phyloP scores from a whole-genome alignment of 2,329 filamentous ascomycete species.

The Hypomyces rosellus region DNA sequence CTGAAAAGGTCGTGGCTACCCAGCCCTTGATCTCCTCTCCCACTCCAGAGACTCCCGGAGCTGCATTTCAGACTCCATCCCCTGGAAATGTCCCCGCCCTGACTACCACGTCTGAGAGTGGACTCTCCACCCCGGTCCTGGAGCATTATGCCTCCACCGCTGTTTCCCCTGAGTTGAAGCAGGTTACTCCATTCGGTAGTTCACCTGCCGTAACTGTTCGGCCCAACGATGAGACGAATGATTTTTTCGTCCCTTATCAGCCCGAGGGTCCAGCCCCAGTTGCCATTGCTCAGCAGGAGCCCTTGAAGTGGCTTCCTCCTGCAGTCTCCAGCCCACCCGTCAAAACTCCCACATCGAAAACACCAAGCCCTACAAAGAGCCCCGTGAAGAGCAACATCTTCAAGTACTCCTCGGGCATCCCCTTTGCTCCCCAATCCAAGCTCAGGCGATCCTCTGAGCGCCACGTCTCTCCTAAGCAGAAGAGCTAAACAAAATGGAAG shows the following conservation, averaged over 20 bases:
- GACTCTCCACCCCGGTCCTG: constrained; percentile 19
- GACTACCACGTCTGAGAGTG: constrained; percentile 19
- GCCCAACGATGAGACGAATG: constrained; percentile 19
- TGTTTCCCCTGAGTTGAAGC: constrained; percentile 17
- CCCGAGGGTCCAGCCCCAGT: constrained; percentile 45
- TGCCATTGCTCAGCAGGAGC: constrained; percentile 30
- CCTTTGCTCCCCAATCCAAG: constrained; percentile 35
- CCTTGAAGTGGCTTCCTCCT: constrained; percentile 47
- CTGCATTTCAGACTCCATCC: background rate
- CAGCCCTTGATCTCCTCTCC: background rate
- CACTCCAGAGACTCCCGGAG: background rate
- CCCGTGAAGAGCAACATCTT: constrained; percentile 23
- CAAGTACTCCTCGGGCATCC: constrained; percentile 39
- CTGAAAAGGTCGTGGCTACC: constrained; percentile 14
- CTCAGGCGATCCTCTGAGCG: background rate
- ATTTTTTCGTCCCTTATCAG: constrained; percentile 49
- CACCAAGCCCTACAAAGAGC: constrained; percentile 32
- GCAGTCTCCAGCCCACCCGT: constrained; percentile 34
- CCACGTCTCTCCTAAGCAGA: constrained; percentile 1
- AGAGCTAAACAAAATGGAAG: background rate
- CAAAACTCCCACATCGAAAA: constrained; percentile 24
- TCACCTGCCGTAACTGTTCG: constrained; percentile 27
- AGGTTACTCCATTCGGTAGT: constrained; percentile 20
- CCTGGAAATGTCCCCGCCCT: constrained; percentile 16
- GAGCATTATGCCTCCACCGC: constrained; percentile 17